These are phyloP conservation scores for Ophiostoma populinum DNA, from an alignment of 2,329 filamentous ascomycete genomes.

Conservation along the genomic window DNA sequence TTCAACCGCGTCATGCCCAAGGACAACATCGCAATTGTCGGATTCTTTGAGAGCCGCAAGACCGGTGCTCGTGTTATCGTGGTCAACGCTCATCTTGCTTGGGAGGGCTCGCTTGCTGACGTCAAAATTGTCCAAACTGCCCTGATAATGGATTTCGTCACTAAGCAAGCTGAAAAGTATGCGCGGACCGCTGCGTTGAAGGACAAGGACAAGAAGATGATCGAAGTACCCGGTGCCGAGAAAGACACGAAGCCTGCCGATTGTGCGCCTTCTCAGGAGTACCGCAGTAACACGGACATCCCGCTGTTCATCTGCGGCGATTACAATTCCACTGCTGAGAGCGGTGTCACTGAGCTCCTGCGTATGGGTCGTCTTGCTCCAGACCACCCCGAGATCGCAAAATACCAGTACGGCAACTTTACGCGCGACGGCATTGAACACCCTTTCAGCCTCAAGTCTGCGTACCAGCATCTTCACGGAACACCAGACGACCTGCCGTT, in stretches of 20 bases:
- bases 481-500: slow-evolving; percentile 74
- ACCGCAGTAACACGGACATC: slow-evolving; percentile 71
- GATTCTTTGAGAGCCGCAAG: slow-evolving; percentile 79
- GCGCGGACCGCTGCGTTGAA: slow-evolving; percentile 61
- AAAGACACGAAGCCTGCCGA: slow-evolving; percentile 37
- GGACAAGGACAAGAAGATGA: slow-evolving; percentile 67
- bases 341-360: slow-evolving; percentile 82
- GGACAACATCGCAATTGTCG: slow-evolving; percentile 86
- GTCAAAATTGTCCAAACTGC: slow-evolving; percentile 95
- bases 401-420: slow-evolving; percentile 81
- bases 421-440: slow-evolving; percentile 85
- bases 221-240: slow-evolving; percentile 21
- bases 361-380: slow-evolving; percentile 62
- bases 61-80: slow-evolving; percentile 88
- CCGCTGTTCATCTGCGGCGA: slow-evolving; percentile 86
- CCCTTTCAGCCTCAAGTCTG: slow-evolving; percentile 82
- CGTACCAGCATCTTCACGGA: slow-evolving; percentile 68
- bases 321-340: slow-evolving; percentile 80
- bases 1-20: slow-evolving; percentile 98
- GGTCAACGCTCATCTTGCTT: slow-evolving; percentile 86
- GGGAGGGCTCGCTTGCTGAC: slow-evolving; percentile 80
- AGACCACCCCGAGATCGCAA: slow-evolving; percentile 63
- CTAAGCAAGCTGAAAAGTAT: slow-evolving; percentile 73
- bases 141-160: slow-evolving; percentile 83
- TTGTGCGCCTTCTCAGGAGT: slow-evolving; percentile 70